Evolutionary conservation across 331 rosid genomes (phyloP).

Genomic region (Pyracantha coccinea): DNA sequence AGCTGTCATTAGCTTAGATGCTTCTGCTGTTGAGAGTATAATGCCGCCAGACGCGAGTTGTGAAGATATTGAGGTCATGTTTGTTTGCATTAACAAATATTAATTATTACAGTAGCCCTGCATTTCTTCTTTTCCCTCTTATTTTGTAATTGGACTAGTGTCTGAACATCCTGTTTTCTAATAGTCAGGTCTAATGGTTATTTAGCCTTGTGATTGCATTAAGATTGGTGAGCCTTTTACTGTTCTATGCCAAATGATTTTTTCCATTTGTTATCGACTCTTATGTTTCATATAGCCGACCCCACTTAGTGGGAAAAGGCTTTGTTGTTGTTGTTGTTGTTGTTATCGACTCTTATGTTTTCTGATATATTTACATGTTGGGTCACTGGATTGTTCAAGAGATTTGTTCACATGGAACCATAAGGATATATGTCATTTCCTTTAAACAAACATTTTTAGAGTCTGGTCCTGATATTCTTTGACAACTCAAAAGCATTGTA

Average conservation of each 20-base stretch:
- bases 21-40: conserved; percentile 42
- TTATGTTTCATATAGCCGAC: no score
- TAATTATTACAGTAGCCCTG: not conserved
- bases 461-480: not conserved
- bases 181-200: no score
- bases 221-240: not conserved
- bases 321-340: no score
- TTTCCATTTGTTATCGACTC: not conserved
- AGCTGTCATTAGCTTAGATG: conserved; percentile 51
- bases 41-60: conserved; percentile 82
- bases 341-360: not conserved
- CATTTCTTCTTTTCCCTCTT: no score
- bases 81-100: not conserved
- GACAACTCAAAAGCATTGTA: not conserved
- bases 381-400: no score
- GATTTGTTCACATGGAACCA: no score
- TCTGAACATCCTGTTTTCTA: no score
- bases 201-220: not conserved
- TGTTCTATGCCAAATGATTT: not conserved
- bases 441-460: not conserved
- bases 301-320: no score
- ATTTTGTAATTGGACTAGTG: no score
- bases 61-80: conserved; percentile 72
- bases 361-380: no score
- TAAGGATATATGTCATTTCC: no score